These are phyloP conservation scores for Neonectria ditissima DNA, from an alignment of 2,329 filamentous ascomycete species.

Conservation along the genomic window DNA sequence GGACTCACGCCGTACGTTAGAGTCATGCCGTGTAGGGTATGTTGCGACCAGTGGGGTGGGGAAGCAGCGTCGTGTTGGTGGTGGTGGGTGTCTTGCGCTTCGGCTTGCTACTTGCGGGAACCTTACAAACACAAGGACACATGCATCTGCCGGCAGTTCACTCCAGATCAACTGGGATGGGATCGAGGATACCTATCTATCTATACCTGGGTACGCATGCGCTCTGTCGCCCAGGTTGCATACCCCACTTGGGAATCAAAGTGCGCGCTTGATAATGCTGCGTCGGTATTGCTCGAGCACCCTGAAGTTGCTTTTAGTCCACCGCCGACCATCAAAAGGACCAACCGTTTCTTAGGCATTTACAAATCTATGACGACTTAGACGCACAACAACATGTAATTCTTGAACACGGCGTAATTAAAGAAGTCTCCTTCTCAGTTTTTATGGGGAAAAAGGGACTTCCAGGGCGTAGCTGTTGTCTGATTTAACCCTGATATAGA, in stretches of 20 bases:
- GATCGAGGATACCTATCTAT: not conserved
- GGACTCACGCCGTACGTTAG: not conserved
- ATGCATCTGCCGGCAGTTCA: conserved; percentile 22
- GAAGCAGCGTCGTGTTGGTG: not conserved
- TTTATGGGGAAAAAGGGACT: too few species aligned
- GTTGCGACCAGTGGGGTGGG: not conserved
- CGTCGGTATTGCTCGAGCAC: not conserved
- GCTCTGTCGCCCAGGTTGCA: not conserved
- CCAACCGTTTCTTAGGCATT: not conserved
- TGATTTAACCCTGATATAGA: not conserved
- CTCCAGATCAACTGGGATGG: conserved; percentile 4
- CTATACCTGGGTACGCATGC: not conserved
- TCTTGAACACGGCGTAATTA: not conserved
- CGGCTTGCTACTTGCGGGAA: conserved; percentile 20
- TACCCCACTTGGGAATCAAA: not conserved
- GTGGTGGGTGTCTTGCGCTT: not conserved
- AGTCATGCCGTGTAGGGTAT: not conserved
- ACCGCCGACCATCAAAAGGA: too few species aligned
- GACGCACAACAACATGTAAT: not conserved
- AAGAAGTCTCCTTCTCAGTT: too few species aligned
- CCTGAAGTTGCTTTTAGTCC: too few species aligned
- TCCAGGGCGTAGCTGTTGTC: too few species aligned
- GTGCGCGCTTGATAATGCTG: not conserved
- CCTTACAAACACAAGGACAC: not conserved
- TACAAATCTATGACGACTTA: not conserved